A percentile compares a stretch with the other conserved stretches of the same genome.
phyloP scores from a whole-genome alignment of 352 stramenopile species.

The Aphanomyces astaci region DNA sequence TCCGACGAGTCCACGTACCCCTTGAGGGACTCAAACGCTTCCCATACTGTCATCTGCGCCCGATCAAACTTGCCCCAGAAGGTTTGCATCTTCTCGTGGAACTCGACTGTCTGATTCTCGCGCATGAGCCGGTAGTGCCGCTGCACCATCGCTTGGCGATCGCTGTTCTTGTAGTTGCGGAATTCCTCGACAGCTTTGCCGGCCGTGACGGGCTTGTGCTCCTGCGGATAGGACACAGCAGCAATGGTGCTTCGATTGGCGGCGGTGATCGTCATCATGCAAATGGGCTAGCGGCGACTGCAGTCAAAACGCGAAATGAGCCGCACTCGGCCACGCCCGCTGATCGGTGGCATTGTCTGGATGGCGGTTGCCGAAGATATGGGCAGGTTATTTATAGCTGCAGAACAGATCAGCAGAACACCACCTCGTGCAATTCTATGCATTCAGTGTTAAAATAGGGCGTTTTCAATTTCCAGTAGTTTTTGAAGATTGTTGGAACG shows the following conservation, averaged over 20 bases:
- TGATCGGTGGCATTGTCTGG: neutral
- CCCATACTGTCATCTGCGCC: slow-evolving; percentile 85
- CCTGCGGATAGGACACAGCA: neutral
- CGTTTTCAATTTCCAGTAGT: too few species aligned
- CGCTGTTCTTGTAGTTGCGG: slow-evolving; percentile 68
- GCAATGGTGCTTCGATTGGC: neutral
- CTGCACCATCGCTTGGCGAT: slow-evolving; percentile 53
- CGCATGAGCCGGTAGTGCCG: slow-evolving; percentile 78
- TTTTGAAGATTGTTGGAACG: too few species aligned
- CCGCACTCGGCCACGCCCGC: neutral
- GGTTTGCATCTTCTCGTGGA: slow-evolving; percentile 58
- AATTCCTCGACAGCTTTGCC: slow-evolving; percentile 68
- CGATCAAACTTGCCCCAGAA: slow-evolving; percentile 68
- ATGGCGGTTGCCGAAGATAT: neutral
- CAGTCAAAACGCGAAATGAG: slow-evolving; percentile 2
- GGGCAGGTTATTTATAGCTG: neutral
- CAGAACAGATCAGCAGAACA: neutral
- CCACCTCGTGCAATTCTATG: neutral
- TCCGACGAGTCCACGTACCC: slow-evolving; percentile 91
- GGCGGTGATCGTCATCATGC: slow-evolving; percentile 6
- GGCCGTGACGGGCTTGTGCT: slow-evolving; percentile 19
- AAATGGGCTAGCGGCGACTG: neutral
- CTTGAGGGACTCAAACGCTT: slow-evolving; percentile 84
- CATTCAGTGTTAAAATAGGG: too few species aligned
- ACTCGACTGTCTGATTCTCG: slow-evolving; percentile 57